Conservation (phyloP, 169 alveolate species). For the Perkinsus chesapeaki region DNA sequence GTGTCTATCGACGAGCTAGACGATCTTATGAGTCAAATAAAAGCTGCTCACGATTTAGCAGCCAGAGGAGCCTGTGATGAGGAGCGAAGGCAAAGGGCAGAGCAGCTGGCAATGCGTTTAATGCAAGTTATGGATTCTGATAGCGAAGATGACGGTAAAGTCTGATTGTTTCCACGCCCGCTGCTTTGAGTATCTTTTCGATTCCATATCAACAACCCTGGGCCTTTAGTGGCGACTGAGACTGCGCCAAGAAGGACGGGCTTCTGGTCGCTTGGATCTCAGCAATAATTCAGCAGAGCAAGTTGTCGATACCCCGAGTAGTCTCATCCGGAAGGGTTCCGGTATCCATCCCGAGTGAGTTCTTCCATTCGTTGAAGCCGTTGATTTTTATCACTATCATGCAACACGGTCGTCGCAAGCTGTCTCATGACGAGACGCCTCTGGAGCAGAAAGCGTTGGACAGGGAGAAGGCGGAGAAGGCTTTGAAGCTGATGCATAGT, state of each 20-base stretch:
- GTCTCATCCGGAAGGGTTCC: too few species aligned
- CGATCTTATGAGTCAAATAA: background rate
- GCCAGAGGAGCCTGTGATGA: background rate
- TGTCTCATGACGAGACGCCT: background rate
- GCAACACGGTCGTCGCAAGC: background rate
- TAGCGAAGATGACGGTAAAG: background rate
- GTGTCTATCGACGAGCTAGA: background rate
- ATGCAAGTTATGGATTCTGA: background rate
- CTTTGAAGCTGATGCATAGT: background rate
- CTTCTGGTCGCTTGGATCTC: too few species aligned
- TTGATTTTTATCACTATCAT: background rate
- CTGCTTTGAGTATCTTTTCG: background rate
- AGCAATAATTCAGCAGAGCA: too few species aligned
- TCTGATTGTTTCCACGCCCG: background rate
- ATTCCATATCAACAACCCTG: too few species aligned
- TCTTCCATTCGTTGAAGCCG: background rate
- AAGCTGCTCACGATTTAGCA: background rate
- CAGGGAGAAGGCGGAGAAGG: background rate
- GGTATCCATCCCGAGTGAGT: background rate
- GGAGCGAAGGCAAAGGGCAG: background rate
- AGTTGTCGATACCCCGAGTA: too few species aligned
- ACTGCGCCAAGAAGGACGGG: too few species aligned
- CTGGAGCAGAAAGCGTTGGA: background rate
- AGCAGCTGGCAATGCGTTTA: background rate
- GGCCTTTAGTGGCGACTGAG: too few species aligned